phyloP scores from a whole-genome alignment of 108 stramenopile genomes.

The Chaetoceros muelleri region DNA sequence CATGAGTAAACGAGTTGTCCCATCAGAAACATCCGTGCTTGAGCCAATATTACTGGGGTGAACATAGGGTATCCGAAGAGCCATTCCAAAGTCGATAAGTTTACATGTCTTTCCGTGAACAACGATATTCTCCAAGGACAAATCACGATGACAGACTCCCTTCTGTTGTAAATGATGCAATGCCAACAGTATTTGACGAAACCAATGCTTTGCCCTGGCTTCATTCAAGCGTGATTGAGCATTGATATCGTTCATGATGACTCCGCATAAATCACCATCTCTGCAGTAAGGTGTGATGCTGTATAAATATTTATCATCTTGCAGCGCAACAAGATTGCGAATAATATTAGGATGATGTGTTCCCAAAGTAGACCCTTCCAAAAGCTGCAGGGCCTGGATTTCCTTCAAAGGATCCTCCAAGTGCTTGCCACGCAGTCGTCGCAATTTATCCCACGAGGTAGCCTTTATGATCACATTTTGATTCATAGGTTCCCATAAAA shows the following conservation, averaged over 20 bases:
- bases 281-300: slow-evolving; percentile 47
- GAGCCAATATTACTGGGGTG: slow-evolving; percentile 19
- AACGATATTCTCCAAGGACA: slow-evolving; percentile 59
- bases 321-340: slow-evolving; percentile 19
- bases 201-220: slow-evolving; percentile 38
- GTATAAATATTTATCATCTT: slow-evolving; percentile 49
- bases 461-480: background rate
- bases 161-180: slow-evolving; percentile 22
- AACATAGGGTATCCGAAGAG: slow-evolving; percentile 38
- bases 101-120: slow-evolving; percentile 25
- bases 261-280: slow-evolving; percentile 47
- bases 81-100: slow-evolving; percentile 75
- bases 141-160: slow-evolving; percentile 51
- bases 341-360: slow-evolving; percentile 23
- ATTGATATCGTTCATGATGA: slow-evolving; percentile 11
- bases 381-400: slow-evolving; percentile 15
- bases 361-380: slow-evolving; percentile 14
- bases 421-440: slow-evolving; percentile 1
- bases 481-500: background rate
- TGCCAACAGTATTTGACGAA: slow-evolving; percentile 51
- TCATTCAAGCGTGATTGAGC: slow-evolving; percentile 27
- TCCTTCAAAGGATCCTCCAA: slow-evolving; percentile 27
- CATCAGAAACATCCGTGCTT: slow-evolving; percentile 22
- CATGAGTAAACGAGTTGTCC: slow-evolving; percentile 23
- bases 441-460: background rate